Percentiles rank a stretch among this genome's conserved stretches.
Conservation (phyloP, 2,329 filamentous ascomycete species). For the Sphaceloma murrayae region DNA sequence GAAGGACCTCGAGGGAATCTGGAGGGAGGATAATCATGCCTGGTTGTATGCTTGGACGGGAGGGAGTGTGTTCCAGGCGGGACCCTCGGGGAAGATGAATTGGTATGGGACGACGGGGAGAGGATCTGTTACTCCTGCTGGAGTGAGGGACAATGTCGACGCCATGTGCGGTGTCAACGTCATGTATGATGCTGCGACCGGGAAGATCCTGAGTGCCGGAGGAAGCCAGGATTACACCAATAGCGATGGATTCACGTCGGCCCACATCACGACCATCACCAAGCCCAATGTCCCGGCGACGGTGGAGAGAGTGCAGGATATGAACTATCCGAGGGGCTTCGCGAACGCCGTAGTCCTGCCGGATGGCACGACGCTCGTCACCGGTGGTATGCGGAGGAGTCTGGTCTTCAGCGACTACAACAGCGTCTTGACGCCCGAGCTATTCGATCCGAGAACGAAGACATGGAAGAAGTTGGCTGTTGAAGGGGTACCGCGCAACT, state of each 20-base stretch:
- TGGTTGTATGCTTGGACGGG: conserved; percentile 46
- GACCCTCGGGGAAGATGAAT: conserved; percentile 46
- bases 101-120: conserved; percentile 44
- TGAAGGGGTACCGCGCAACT: conserved; percentile 36
- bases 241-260: conserved; percentile 34
- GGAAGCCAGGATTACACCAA: conserved; percentile 41
- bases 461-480: conserved; percentile 19
- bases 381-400: conserved; percentile 25
- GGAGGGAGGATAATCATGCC: conserved; percentile 44
- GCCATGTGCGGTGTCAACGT: conserved; percentile 48
- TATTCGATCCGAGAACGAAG: conserved; percentile 21
- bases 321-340: conserved; percentile 27
- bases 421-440: conserved; percentile 20
- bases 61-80: conserved; percentile 45
- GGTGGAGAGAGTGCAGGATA: conserved; percentile 23
- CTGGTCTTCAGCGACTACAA: conserved; percentile 22
- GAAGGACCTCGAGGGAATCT: conserved; percentile 35
- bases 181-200: conserved; percentile 28
- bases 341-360: conserved; percentile 27
- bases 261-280: conserved; percentile 43
- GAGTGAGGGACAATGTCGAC: conserved; percentile 37
- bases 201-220: conserved; percentile 42
- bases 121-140: conserved; percentile 36
- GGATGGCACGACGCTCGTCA: conserved; percentile 29
- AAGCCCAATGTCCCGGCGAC: conserved; percentile 17